phyloP scores from a whole-genome alignment of 208 protist species.

The Herpetomonas samuelpessoai region DNA sequence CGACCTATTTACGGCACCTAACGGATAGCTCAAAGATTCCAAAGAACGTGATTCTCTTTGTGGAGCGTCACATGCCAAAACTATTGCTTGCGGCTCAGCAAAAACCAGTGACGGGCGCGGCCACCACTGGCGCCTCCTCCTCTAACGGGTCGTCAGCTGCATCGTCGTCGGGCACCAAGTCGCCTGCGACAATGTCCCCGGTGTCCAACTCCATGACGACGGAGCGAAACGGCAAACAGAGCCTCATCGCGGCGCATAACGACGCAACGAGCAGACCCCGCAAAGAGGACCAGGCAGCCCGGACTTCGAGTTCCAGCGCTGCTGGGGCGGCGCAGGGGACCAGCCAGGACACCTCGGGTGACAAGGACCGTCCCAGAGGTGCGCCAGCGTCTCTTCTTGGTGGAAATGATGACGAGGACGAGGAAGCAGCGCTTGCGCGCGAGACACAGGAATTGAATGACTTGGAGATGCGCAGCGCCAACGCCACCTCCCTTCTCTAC shows the following conservation, averaged over 20 bases:
- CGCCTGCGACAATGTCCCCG: not conserved
- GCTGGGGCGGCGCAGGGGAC: not conserved
- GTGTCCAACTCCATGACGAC: not conserved
- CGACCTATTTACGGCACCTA: constrained; percentile 20
- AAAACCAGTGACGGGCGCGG: not conserved
- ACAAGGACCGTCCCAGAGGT: too few species aligned
- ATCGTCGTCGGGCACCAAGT: not conserved
- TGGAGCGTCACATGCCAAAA: constrained; percentile 24
- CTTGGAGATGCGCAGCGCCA: constrained; percentile 2
- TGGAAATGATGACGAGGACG: not conserved
- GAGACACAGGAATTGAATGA: not conserved
- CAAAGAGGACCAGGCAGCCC: too few species aligned
- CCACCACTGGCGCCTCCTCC: not conserved
- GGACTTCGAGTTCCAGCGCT: not conserved
- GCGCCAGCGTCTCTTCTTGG: too few species aligned
- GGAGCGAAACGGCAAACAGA: not conserved
- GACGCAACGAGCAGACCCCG: not conserved
- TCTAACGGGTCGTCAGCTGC: not conserved
- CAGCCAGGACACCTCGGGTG: too few species aligned
- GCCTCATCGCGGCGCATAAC: not conserved
- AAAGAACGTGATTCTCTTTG: constrained; percentile 21
- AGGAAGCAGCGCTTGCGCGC: not conserved
- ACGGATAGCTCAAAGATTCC: constrained; percentile 7
- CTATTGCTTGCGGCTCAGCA: constrained; percentile 17
- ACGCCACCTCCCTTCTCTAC: constrained; percentile 33